These are phyloP conservation scores for Dictyostelium brefeldianum DNA, from an alignment of 78 protist species.

Conservation along the genomic window DNA sequence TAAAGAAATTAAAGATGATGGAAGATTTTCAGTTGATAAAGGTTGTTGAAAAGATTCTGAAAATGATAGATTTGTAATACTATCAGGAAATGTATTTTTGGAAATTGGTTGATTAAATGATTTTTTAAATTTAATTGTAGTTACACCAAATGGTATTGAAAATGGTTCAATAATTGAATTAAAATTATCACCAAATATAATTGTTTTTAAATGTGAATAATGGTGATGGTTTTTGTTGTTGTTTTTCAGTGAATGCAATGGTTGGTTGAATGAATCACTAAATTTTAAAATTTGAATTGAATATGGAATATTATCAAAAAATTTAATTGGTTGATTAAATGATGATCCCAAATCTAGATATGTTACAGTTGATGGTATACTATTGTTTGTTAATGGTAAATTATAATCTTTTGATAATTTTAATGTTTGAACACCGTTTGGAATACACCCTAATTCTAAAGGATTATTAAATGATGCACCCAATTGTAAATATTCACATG, in stretches of 20 bases:
- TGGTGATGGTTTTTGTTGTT: no score
- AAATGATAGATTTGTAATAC: not conserved
- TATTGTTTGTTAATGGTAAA: not conserved
- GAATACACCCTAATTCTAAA: not conserved
- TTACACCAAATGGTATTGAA: not conserved
- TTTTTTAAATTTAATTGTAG: not conserved
- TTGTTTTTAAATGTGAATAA: no score
- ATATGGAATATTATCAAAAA: not conserved
- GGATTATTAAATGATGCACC: slow-evolving; percentile 19
- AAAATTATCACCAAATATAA: not conserved
- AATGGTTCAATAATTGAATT: not conserved
- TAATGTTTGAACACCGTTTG: not conserved
- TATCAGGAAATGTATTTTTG: not conserved
- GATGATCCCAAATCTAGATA: not conserved
- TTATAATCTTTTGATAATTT: not conserved
- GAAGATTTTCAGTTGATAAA: not conserved
- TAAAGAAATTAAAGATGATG: not conserved
- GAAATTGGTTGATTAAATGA: not conserved
- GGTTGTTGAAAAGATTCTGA: not conserved
- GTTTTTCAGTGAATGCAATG: not conserved
- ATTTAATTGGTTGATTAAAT: not conserved
- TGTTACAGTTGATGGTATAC: not conserved
- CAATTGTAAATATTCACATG: not conserved
- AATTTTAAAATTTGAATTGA: slow-evolving; percentile 24
- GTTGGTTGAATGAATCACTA: not conserved